Evolutionary conservation across 2,329 filamentous ascomycete species (phyloP).

Genomic region (Paradendryphiella salina): DNA sequence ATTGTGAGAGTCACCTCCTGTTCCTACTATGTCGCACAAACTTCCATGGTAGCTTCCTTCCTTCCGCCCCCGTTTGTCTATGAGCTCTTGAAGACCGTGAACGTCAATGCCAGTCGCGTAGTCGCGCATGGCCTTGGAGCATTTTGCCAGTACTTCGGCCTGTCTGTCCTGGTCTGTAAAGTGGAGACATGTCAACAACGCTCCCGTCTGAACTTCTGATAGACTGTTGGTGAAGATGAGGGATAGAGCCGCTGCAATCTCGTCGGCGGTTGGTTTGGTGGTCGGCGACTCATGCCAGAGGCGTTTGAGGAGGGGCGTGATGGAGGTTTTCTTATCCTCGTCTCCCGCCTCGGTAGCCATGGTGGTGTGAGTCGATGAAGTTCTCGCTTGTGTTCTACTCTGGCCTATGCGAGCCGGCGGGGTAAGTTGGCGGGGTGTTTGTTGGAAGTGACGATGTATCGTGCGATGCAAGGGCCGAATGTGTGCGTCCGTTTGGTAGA

Average conservation of each 20-base stretch:
- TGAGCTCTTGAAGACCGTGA: constrained; percentile 61
- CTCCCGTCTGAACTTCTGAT: constrained; percentile 84
- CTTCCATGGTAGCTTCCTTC: constrained; percentile 81
- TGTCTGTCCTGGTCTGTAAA: constrained; percentile 85
- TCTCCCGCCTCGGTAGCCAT: constrained; percentile 32
- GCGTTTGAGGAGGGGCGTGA: constrained; percentile 73
- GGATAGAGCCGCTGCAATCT: constrained; percentile 88
- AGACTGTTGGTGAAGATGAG: constrained; percentile 90
- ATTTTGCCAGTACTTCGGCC: constrained; percentile 83
- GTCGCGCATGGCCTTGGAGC: constrained; percentile 79
- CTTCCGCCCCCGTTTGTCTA: constrained; percentile 62
- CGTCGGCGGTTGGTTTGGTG: constrained; percentile 63
- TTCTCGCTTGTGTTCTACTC: constrained; percentile 8
- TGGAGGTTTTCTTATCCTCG: constrained; percentile 51
- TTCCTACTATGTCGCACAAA: constrained; percentile 94
- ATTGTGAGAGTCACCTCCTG: constrained; percentile 92
- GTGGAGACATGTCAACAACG: constrained; percentile 86
- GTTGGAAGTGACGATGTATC: neutral
- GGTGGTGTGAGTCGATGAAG: constrained; percentile 10
- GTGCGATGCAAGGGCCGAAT: neutral
- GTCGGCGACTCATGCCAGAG: constrained; percentile 63
- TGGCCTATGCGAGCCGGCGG: constrained; percentile 19
- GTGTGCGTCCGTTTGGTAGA: neutral
- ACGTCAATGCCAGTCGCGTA: constrained; percentile 75
- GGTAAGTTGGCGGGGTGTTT: constrained; percentile 12